phyloP scores from a whole-genome alignment of 371 early-diverging fungal species.

The Mortierella sp. region DNA sequence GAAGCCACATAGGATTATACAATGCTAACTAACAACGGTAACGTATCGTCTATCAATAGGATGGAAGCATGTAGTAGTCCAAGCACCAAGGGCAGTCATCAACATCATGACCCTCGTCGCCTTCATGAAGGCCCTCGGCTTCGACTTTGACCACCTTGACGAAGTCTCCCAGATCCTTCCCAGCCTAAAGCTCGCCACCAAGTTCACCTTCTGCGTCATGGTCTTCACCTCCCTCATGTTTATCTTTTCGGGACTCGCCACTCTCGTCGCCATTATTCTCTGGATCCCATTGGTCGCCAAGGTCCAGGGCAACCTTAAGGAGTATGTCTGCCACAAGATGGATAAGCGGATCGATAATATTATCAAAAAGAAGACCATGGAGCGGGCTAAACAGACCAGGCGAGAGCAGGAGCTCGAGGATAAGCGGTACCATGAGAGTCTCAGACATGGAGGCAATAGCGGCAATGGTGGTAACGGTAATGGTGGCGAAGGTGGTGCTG shows the following conservation, averaged over 20 bases:
- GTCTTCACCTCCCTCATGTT: slow-evolving; percentile 65
- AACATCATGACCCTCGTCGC: slow-evolving; percentile 57
- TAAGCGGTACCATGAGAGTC: not conserved
- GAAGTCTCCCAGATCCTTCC: slow-evolving; percentile 21
- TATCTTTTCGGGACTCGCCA: slow-evolving; percentile 54
- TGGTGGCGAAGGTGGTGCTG: not conserved
- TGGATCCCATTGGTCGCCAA: slow-evolving; percentile 69
- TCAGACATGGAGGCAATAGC: not conserved
- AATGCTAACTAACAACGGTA: not conserved
- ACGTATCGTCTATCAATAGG: slow-evolving; percentile 19
- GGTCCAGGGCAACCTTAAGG: slow-evolving; percentile 72
- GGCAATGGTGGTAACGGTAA: not conserved
- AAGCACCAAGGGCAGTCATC: slow-evolving; percentile 70
- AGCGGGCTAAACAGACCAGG: slow-evolving; percentile 15
- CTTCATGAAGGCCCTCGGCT: slow-evolving; percentile 26
- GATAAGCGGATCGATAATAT: slow-evolving; percentile 63
- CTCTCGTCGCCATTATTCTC: slow-evolving; percentile 63
- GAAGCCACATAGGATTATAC: not conserved
- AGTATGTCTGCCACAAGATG: slow-evolving; percentile 73
- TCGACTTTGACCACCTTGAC: slow-evolving; percentile 16
- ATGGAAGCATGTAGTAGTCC: slow-evolving; percentile 73
- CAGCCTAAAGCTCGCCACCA: slow-evolving; percentile 7
- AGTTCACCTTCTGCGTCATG: slow-evolving; percentile 46
- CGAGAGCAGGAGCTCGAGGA: slow-evolving; percentile 17
- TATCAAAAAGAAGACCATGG: slow-evolving; percentile 23